Evolutionary conservation across 805 yeast species (phyloP).

Genomic region (Isabelozyma pseudorhagii): DNA sequence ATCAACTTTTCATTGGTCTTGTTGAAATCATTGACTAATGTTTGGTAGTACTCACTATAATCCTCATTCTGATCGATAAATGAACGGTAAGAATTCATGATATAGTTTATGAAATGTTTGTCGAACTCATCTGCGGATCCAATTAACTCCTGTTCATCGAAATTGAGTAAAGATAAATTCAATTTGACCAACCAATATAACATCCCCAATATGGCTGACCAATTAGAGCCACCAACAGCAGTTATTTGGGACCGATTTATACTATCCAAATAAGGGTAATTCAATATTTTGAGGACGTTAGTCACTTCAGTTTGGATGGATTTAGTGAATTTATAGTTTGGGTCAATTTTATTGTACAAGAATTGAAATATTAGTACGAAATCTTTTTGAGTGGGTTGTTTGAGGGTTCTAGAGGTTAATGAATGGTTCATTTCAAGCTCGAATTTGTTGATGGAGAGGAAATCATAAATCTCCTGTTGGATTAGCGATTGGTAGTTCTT

Average conservation of each 20-base stretch:
- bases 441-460: slow-evolving; percentile 59
- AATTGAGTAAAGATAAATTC: slow-evolving; percentile 31
- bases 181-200: slow-evolving; percentile 75
- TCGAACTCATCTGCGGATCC: slow-evolving; percentile 46
- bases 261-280: slow-evolving; percentile 77
- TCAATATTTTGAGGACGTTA: slow-evolving; percentile 57
- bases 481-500: slow-evolving; percentile 60
- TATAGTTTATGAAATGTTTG: slow-evolving; percentile 56
- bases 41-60: slow-evolving; percentile 50
- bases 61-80: slow-evolving; percentile 66
- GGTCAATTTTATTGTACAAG: slow-evolving; percentile 74
- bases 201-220: slow-evolving; percentile 83
- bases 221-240: slow-evolving; percentile 87
- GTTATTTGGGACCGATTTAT: slow-evolving; percentile 82
- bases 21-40: slow-evolving; percentile 56
- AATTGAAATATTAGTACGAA: slow-evolving; percentile 77
- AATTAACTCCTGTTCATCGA: slow-evolving; percentile 25
- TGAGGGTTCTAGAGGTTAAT: slow-evolving; percentile 59
- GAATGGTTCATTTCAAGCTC: slow-evolving; percentile 74
- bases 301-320: slow-evolving; percentile 76
- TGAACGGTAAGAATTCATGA: slow-evolving; percentile 62
- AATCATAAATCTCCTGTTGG: slow-evolving; percentile 67
- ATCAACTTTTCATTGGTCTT: slow-evolving; percentile 48
- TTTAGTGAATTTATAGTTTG: slow-evolving; percentile 65
- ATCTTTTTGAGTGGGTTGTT: slow-evolving; percentile 83